Base-by-base conservation (phyloP, 2,329 filamentous ascomycete genomes). In the Apiospora phragmitis region DNA sequence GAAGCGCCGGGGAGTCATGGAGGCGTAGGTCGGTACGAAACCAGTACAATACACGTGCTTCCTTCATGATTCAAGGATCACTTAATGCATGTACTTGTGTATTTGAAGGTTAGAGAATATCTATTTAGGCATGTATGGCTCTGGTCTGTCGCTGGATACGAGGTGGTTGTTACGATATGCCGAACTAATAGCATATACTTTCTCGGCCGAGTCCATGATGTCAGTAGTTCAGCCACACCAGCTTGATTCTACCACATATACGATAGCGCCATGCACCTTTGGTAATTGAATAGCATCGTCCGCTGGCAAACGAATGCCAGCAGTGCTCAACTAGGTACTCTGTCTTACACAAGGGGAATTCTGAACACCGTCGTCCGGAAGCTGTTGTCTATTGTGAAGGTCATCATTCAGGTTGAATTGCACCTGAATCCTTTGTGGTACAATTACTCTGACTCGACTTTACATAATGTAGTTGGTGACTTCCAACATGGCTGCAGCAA, bases 21-120 rank as follows among this genome's bases (percentile, higher is more conserved):
- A 95, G 87, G 26, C 93, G 90, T 14, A 94, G 84, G 78, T 94
- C 93, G 7, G 93, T 94, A 69, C 93, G 88, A 76, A 94, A 94
- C 92, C 92, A 94, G 79, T 93, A 94, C 43, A 94, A 86, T 2
- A 94, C 91, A 68, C 88, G 82, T 51, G 87, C 83, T 75, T 75
- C 76, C 11, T 70, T 72, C 77, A 79, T 79, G 41, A 35, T 47
- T 29, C 21, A 5, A 35, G n/a, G n/a, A 26, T 49, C 47, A 11
- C n/a, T 16, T 83, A 82, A 38, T 73, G n/a, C 72, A 74, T 75
- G 29, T 62, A 24, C 11, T 12, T 12, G 18, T 12, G 55, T 2
- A n/a, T 3, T 14, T 38, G 21, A 32, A 59, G 51, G 16, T 32
- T 21, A 59, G 11, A 29, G 16, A 38, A n/a, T n/a, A n/a, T n/a